Evolutionary conservation across 78 protist genomes (phyloP), one percentile per base, ranked within the genome.

Genomic region (Pigoraptor vietnamica): DNA sequence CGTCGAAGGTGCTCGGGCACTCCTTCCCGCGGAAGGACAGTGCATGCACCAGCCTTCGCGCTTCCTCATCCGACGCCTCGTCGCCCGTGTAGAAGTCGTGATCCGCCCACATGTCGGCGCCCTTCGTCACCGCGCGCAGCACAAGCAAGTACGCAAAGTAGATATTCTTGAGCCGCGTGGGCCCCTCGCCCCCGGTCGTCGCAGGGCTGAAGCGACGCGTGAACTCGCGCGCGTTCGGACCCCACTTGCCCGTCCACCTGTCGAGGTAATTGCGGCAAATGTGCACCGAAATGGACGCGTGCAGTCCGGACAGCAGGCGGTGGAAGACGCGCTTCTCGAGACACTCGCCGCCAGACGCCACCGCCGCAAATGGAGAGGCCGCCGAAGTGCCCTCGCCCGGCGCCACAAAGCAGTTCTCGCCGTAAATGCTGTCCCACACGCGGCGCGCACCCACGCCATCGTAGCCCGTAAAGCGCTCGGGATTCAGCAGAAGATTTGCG

Each of bases 281-380:
- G 93, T 95, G 95, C 32, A 91, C 37, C 91, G 81, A 93, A 93
- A 94, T 93, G 33, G 97, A 94, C 32, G 96, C 81, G 86, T 96
- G 97, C 92, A 96, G 55, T 24, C 97, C 97, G 0, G 96, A 94
- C 86, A 96, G 39, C 24, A 95, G 32, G 32, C 94, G 92, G 90
- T 92, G 94, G 55, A 96, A 92, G 33, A 94, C 93, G 9, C 95
- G 91, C 92, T 94, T 93, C 93, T 96, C 97, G 88, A 39, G 24
- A 93, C 96, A 94, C 89, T 93, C 34, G 67, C 24, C 37, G 79
- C 25, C 84, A 29, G 32, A 6, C 9, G 34, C 39, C n/a, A 2
- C 33, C 33, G 67, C 23, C 9, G 24, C 2, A 35, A 89, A 14
- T 2, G 81, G 55, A 35, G 37, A 89, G 67, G 29, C 82, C 19